Evolutionary conservation across 129 eudicot genomes (phyloP).

Genomic region (Flaveria robusta): DNA sequence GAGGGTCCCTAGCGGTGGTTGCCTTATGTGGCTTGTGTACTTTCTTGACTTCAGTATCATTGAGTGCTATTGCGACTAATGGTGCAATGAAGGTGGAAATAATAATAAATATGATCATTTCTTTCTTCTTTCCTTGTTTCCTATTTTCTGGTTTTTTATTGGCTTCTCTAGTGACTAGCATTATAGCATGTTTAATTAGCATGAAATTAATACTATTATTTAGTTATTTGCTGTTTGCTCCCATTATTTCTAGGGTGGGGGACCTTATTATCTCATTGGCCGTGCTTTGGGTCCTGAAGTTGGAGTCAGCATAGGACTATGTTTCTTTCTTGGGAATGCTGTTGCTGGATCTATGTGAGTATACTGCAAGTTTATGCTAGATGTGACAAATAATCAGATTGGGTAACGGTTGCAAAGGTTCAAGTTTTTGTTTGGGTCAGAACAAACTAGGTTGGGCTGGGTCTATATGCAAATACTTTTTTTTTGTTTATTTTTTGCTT

Average conservation of each 20-base stretch:
- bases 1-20: conserved; percentile 76
- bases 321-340: conserved; percentile 96
- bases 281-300: conserved; percentile 99
- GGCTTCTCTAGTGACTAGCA: neutral
- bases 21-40: conserved; percentile 94
- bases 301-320: conserved; percentile 99
- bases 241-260: conserved; percentile 72
- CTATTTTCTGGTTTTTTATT: neutral
- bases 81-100: conserved; percentile 97
- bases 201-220: conserved; percentile 2
- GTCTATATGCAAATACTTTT: neutral
- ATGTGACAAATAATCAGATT: neutral
- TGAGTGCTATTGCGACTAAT: conserved; percentile 99
- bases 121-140: conserved; percentile 28
- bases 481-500: neutral
- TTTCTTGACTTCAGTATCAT: conserved; percentile 84
- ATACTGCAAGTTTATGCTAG: conserved; percentile 3
- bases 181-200: conserved; percentile 18
- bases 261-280: conserved; percentile 99
- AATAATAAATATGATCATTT: conserved; percentile 19
- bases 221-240: conserved; percentile 21
- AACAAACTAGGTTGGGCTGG: neutral
- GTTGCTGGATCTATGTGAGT: conserved; percentile 99
- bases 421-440: neutral
- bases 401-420: neutral